Percentiles rank a stretch among this genome's conserved stretches.
These are phyloP conservation scores for Neopestalotiopsis sp. DNA, from an alignment of 2,329 filamentous ascomycete genomes.

Conservation along the genomic window DNA sequence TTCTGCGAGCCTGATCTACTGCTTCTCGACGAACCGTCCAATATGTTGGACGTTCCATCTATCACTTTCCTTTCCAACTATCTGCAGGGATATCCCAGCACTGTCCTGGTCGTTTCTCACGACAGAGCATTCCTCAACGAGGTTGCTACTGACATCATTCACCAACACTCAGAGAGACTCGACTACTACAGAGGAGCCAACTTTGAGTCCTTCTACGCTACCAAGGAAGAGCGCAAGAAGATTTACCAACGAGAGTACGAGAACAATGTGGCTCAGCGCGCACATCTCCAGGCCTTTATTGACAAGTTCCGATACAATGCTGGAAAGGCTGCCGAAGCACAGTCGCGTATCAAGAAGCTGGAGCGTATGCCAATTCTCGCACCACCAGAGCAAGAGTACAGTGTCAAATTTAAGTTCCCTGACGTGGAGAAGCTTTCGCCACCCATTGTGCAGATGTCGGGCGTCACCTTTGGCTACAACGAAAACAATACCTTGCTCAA, in stretches of 20 bases:
- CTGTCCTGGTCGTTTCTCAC: conserved; percentile 95
- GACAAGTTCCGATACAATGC: conserved; percentile 99
- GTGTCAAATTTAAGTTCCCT: conserved; percentile 95
- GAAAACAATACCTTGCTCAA: conserved; percentile 78
- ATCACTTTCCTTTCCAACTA: conserved; percentile 98
- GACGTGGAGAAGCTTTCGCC: conserved; percentile 97
- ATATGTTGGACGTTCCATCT: conserved; percentile 99
- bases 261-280: conserved; percentile 93
- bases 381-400: conserved; percentile 90
- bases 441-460: conserved; percentile 96
- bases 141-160: conserved; percentile 98
- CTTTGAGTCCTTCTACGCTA: conserved; percentile 97
- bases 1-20: conserved; percentile 98
- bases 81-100: conserved; percentile 91
- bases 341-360: conserved; percentile 98
- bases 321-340: conserved; percentile 96
- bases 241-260: conserved; percentile 97
- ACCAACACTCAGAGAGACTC: conserved; percentile 94
- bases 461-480: conserved; percentile 87
- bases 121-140: conserved; percentile 99
- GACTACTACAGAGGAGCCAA: conserved; percentile 99
- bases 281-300: conserved; percentile 96
- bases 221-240: conserved; percentile 96
- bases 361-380: conserved; percentile 95
- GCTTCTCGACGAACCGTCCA: conserved; percentile 97